Conservation (phyloP, 2,329 filamentous ascomycete genomes). For the Aspergillus candidus region DNA sequence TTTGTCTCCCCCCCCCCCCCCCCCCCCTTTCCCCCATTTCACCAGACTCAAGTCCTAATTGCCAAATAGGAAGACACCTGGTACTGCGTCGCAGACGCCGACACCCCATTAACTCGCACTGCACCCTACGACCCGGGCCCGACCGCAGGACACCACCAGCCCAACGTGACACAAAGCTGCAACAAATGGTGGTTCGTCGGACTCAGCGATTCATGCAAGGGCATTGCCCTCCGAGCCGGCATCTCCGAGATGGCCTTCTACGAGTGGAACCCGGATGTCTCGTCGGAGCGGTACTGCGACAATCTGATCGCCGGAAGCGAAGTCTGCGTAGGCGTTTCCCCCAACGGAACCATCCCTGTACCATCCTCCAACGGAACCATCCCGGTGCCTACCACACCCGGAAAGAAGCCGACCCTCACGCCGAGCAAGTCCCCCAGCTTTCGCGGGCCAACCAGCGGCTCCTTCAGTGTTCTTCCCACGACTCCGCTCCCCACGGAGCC, state of each 20-base stretch:
- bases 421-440: no score
- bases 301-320: no score
- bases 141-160: not conserved
- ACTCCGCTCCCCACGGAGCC: no score
- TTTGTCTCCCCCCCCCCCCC: not conserved
- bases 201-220: slow-evolving; percentile 3
- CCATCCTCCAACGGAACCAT: no score
- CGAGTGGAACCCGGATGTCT: slow-evolving; percentile 16
- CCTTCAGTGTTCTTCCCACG: no score
- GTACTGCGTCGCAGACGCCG: slow-evolving; percentile 6
- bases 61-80: not conserved
- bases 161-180: not conserved
- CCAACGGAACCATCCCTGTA: no score
- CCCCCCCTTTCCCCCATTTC: not conserved
- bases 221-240: slow-evolving; percentile 1
- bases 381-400: no score
- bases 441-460: no score
- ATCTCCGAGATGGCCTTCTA: slow-evolving; percentile 10
- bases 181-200: slow-evolving; percentile 4
- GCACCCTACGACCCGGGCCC: not conserved
- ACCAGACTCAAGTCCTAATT: not conserved
- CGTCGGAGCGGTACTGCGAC: no score
- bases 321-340: no score
- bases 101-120: slow-evolving; percentile 6
- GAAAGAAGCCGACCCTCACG: no score